Evolutionary conservation across 768 basidiomycete genomes (phyloP).

Genomic region (Amyloporia xantha): DNA sequence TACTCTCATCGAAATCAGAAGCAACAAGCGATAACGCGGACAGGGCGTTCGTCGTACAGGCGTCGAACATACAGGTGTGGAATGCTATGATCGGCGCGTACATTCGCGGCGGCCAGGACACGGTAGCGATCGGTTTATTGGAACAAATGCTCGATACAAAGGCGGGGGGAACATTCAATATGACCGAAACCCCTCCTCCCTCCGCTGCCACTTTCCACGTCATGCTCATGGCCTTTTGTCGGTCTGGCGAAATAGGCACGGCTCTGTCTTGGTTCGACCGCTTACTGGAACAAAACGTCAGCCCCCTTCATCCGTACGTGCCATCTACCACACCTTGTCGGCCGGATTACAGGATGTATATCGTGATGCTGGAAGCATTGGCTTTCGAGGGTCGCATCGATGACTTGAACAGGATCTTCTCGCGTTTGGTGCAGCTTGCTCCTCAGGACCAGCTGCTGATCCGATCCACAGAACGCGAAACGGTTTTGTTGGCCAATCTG

Average conservation of each 20-base stretch:
- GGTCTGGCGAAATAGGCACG: constrained; percentile 50
- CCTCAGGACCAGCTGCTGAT: constrained; percentile 23
- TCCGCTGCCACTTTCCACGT: constrained; percentile 56
- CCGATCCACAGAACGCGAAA: constrained; percentile 26
- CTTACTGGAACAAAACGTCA: constrained; percentile 38
- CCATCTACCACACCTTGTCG: constrained; percentile 37
- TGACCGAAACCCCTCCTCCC: constrained; percentile 46
- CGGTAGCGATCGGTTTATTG: constrained; percentile 57
- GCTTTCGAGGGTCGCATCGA: constrained; percentile 39
- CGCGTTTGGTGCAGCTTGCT: constrained; percentile 30
- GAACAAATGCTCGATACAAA: constrained; percentile 61
- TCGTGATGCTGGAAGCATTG: constrained; percentile 51
- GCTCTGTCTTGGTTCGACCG: constrained; percentile 70
- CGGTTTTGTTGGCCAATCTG: constrained; percentile 37
- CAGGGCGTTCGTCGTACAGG: constrained; percentile 1
- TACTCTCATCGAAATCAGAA: constrained; percentile 3
- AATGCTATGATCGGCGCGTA: constrained; percentile 74
- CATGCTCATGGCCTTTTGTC: constrained; percentile 62
- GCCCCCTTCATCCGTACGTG: constrained; percentile 31
- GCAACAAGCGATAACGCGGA: background rate
- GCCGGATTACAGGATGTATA: constrained; percentile 53
- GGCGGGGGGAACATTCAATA: constrained; percentile 24
- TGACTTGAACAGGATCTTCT: constrained; percentile 52
- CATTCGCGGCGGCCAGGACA: constrained; percentile 56
- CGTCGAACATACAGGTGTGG: constrained; percentile 43